Conservation (phyloP, 495 filamentous ascomycete species). For the Penicillium turbatum region DNA sequence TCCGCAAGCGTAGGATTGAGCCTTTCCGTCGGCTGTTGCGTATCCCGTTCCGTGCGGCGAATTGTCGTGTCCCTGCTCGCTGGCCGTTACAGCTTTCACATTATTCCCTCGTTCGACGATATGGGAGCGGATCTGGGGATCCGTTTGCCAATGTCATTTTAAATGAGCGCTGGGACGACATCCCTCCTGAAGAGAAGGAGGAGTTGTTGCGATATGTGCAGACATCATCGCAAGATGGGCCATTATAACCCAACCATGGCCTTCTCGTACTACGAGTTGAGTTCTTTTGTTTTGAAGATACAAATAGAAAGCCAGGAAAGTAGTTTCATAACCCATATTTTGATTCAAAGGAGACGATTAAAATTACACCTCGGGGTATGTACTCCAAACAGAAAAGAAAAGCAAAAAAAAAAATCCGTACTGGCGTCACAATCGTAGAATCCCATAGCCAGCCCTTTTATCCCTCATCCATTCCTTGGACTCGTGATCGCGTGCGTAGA, state of each 20-base stretch:
- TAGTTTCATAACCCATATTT: background rate
- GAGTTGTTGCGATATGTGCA: constrained; percentile 24
- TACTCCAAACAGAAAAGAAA: constrained; percentile 1
- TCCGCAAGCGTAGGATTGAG: constrained; percentile 31
- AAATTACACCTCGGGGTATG: constrained; percentile 5
- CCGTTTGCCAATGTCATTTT: constrained; percentile 33
- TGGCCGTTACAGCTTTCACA: constrained; percentile 32
- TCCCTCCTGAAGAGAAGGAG: constrained; percentile 14
- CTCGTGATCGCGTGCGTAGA: background rate
- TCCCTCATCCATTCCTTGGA: background rate
- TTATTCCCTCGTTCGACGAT: constrained; percentile 27
- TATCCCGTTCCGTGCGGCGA: constrained; percentile 26
- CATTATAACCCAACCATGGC: background rate
- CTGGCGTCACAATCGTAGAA: constrained; percentile 5
- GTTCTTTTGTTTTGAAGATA: too few species aligned
- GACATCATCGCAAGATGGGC: background rate
- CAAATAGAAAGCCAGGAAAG: background rate
- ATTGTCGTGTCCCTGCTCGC: constrained; percentile 27
- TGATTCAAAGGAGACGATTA: background rate
- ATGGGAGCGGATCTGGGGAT: constrained; percentile 28
- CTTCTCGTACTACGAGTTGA: too few species aligned
- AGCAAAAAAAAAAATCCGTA: background rate
- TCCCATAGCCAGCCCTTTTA: background rate
- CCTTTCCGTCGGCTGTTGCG: constrained; percentile 32
- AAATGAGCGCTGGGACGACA: constrained; percentile 31